Conservation (phyloP, 352 stramenopile species). For the Globisporangium megalacanthum region DNA sequence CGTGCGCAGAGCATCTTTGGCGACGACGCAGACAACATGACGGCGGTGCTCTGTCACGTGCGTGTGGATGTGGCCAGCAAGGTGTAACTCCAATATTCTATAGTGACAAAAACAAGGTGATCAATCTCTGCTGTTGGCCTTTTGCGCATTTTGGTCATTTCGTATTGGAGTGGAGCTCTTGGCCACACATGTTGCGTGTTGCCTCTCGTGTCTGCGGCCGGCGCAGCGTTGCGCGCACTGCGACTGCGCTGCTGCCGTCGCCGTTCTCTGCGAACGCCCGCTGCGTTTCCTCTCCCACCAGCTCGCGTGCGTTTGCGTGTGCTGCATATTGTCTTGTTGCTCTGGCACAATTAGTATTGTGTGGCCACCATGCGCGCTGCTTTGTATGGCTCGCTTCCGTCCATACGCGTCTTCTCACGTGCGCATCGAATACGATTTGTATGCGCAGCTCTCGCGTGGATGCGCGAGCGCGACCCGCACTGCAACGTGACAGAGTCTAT, state of each 20-base stretch:
- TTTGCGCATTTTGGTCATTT: too few relatives aligned
- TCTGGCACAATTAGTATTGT: neutral
- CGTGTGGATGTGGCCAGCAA: too few relatives aligned
- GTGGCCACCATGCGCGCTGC: neutral
- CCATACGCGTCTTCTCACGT: neutral
- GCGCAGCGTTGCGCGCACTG: neutral
- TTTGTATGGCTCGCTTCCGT: too few relatives aligned
- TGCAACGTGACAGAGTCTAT: constrained; percentile 89
- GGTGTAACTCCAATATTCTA: too few relatives aligned
- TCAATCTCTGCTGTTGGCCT: neutral
- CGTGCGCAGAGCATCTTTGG: constrained; percentile 65
- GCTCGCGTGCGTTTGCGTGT: neutral
- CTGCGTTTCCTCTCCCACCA: neutral
- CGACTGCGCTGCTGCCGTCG: neutral
- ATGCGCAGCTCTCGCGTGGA: constrained; percentile 58
- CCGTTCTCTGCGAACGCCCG: neutral
- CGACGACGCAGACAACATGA: constrained; percentile 87
- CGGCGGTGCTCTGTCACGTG: constrained; percentile 27
- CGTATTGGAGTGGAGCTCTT: too few relatives aligned
- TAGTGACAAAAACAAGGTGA: neutral
- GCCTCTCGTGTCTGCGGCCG: neutral
- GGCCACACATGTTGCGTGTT: constrained; percentile 11
- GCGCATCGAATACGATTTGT: neutral
- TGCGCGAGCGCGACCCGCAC: constrained; percentile 70
- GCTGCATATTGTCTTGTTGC: too few relatives aligned